Evolutionary conservation across 139 green algal genomes (phyloP).

Genomic region (Chlorella sp.): DNA sequence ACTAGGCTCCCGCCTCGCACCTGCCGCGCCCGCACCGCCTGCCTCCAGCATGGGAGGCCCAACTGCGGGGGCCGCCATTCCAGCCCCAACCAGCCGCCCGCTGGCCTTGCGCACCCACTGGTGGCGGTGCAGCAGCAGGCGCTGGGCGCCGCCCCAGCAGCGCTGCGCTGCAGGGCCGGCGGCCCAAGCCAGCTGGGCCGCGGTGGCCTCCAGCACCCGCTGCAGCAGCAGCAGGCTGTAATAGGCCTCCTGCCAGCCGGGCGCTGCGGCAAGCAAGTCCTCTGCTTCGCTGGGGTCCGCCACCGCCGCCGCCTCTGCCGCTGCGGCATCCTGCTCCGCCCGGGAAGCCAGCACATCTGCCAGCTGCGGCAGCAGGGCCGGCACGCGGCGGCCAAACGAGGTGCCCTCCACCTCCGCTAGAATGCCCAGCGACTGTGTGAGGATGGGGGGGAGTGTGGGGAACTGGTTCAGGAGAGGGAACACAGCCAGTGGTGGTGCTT

Average conservation of each 20-base stretch:
- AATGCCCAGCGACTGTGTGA: slow-evolving; percentile 56
- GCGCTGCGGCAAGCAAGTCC: slow-evolving; percentile 16
- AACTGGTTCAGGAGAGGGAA: neutral
- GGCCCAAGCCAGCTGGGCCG: slow-evolving; percentile 27
- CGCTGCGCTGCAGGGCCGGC: neutral
- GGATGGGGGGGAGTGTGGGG: neutral
- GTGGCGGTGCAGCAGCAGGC: slow-evolving; percentile 70
- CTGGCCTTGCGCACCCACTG: slow-evolving; percentile 88
- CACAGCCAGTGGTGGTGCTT: no score
- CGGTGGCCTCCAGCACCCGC: slow-evolving; percentile 26
- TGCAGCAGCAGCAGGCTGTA: slow-evolving; percentile 81
- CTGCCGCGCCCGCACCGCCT: slow-evolving; percentile 10
- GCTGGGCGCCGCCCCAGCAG: slow-evolving; percentile 24
- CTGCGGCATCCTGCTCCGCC: neutral
- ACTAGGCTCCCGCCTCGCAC: neutral
- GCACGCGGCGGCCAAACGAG: slow-evolving; percentile 50
- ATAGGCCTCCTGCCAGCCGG: slow-evolving; percentile 87
- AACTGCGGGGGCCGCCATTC: slow-evolving; percentile 56
- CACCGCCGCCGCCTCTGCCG: slow-evolving; percentile 14
- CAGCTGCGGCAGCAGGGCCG: slow-evolving; percentile 50
- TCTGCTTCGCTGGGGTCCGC: slow-evolving; percentile 11
- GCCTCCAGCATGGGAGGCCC: slow-evolving; percentile 40
- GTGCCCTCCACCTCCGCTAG: slow-evolving; percentile 65
- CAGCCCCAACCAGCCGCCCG: slow-evolving; percentile 73
- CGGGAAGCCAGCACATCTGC: slow-evolving; percentile 31